Percentiles rank a stretch among this genome's conserved stretches.
These are phyloP conservation scores for Pseudogymnoascus sp. DNA, from an alignment of 2,329 filamentous ascomycete species.

Conservation along the genomic window DNA sequence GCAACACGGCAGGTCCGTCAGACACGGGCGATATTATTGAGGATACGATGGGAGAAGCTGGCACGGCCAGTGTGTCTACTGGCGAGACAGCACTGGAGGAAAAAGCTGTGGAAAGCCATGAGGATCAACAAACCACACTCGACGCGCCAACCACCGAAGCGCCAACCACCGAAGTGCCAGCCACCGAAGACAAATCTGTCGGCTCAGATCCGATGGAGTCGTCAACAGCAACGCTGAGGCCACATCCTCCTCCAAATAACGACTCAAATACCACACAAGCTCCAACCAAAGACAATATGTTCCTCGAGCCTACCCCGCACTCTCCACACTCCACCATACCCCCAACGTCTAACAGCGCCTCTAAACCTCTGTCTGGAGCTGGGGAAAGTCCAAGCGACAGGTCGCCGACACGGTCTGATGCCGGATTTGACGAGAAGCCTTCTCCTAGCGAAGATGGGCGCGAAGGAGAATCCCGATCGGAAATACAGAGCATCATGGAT, in stretches of 20 bases:
- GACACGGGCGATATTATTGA: background rate
- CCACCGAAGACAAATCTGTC: constrained; percentile 3
- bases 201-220: constrained; percentile 25
- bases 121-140: background rate
- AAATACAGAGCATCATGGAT: constrained; percentile 97
- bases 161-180: background rate
- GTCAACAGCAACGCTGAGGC: constrained; percentile 28
- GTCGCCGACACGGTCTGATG: constrained; percentile 48
- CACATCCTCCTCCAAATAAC: constrained; percentile 13
- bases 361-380: constrained; percentile 28
- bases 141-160: constrained; percentile 6
- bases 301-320: constrained; percentile 40
- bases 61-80: background rate
- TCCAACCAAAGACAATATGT: constrained; percentile 27
- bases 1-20: constrained; percentile 6
- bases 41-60: background rate
- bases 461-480: constrained; percentile 63
- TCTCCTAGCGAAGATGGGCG: constrained; percentile 53
- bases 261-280: constrained; percentile 7
- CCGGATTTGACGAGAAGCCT: constrained; percentile 47
- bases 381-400: constrained; percentile 28
- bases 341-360: constrained; percentile 27
- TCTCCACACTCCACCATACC: constrained; percentile 34
- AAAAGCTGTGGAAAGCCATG: background rate
- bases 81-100: background rate